Evolutionary conservation across 495 filamentous ascomycete genomes (phyloP).

Genomic region (Chaetomium fimeti): DNA sequence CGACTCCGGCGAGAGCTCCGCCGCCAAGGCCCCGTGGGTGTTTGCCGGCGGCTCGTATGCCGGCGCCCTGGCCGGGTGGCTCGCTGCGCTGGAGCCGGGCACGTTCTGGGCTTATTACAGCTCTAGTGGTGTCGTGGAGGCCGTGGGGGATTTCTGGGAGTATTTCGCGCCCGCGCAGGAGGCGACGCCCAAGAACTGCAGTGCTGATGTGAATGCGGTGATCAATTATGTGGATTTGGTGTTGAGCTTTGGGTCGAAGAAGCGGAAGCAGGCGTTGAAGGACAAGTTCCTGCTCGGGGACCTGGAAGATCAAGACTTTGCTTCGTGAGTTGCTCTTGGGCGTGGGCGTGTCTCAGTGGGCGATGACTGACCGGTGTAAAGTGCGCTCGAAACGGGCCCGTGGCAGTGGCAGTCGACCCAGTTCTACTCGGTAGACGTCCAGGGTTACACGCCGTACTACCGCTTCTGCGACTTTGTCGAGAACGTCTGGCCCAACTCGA

Average conservation of each 20-base stretch:
- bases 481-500: conserved; percentile 34
- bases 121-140: conserved; percentile 62
- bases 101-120: conserved; percentile 69
- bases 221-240: conserved; percentile 57
- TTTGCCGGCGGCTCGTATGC: conserved; percentile 64
- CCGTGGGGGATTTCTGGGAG: conserved; percentile 63
- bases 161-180: conserved; percentile 64
- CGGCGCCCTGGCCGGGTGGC: conserved; percentile 64
- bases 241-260: conserved; percentile 42
- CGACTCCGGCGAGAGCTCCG: conserved; percentile 50
- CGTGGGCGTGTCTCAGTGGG: no score
- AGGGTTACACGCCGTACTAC: conserved; percentile 31
- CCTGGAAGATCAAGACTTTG: conserved; percentile 60
- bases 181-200: conserved; percentile 65
- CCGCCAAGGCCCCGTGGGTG: conserved; percentile 60
- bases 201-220: conserved; percentile 53
- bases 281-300: conserved; percentile 55
- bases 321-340: conserved; percentile 38
- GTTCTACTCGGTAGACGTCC: conserved; percentile 37
- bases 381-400: conserved; percentile 54
- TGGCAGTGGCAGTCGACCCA: conserved; percentile 58
- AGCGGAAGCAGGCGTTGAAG: conserved; percentile 54
- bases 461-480: conserved; percentile 41
- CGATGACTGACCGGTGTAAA: conserved; percentile 16
- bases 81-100: conserved; percentile 55